These are phyloP conservation scores for Alternaria atra DNA, from an alignment of 2,329 filamentous ascomycete species.

Conservation along the genomic window DNA sequence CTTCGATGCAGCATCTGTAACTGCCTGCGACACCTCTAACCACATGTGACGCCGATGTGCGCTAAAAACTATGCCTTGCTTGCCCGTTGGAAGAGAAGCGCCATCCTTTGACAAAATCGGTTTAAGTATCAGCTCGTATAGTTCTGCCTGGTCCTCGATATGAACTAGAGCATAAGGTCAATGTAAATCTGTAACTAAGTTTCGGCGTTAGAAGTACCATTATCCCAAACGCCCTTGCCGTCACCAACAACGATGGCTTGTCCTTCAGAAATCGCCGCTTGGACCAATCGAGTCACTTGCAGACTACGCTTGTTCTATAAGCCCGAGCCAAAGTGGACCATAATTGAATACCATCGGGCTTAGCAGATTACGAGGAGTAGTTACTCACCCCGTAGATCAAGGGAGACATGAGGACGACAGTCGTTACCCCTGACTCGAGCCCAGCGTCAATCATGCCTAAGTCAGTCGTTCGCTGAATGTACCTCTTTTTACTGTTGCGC, in stretches of 20 bases:
- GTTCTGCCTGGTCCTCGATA: constrained; percentile 5
- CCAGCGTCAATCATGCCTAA: constrained; percentile 7
- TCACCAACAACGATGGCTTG: constrained; percentile 4
- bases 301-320: constrained; percentile 10
- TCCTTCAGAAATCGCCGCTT: constrained; percentile 5
- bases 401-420: constrained; percentile 4
- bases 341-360: neutral
- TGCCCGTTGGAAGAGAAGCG: constrained; percentile 4
- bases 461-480: constrained; percentile 4
- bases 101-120: neutral
- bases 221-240: constrained; percentile 6
- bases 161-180: constrained; percentile 1
- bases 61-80: constrained; percentile 3
- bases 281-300: constrained; percentile 6
- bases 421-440: constrained; percentile 1
- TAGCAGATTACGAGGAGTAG: neutral
- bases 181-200: neutral
- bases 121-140: neutral
- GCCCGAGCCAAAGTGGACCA: neutral
- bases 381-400: constrained; percentile 7
- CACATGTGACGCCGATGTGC: constrained; percentile 3
- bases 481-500: neutral
- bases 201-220: neutral
- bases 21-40: constrained; percentile 1
- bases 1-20: constrained; percentile 2